phyloP scores from a whole-genome alignment of 2,329 filamentous ascomycete species.

The Dactylellina cionopaga region DNA sequence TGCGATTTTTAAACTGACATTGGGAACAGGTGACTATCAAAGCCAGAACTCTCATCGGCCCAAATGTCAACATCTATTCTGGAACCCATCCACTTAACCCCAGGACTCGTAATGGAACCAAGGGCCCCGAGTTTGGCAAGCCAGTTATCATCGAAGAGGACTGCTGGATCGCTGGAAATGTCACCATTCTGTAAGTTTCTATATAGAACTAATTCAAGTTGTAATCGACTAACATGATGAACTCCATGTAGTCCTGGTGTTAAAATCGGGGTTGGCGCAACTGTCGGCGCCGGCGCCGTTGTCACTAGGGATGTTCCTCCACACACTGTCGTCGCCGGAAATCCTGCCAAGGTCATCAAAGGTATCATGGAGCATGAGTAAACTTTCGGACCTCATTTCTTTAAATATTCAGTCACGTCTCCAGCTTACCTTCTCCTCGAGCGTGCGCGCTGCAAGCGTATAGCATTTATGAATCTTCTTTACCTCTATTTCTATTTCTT shows the following conservation, averaged over 20 bases:
- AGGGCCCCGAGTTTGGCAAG: constrained; percentile 75
- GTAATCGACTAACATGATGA: constrained; percentile 12
- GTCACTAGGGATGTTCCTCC: constrained; percentile 66
- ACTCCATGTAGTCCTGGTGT: constrained; percentile 62
- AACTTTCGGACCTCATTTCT: background rate
- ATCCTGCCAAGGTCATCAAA: constrained; percentile 62
- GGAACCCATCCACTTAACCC: constrained; percentile 77
- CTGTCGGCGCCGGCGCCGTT: constrained; percentile 67
- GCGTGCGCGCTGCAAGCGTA: constrained; percentile 6
- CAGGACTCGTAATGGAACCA: constrained; percentile 76
- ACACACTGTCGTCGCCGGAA: constrained; percentile 64
- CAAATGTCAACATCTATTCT: constrained; percentile 86
- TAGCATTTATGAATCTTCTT: constrained; percentile 9
- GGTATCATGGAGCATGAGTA: constrained; percentile 54
- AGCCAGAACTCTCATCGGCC: constrained; percentile 71
- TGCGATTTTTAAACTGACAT: constrained; percentile 20
- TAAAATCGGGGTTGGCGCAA: constrained; percentile 66
- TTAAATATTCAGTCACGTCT: background rate
- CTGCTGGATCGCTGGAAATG: constrained; percentile 72
- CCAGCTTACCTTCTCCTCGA: constrained; percentile 1
- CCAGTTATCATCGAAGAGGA: constrained; percentile 79
- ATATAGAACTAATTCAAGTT: background rate
- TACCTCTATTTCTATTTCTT: constrained; percentile 5
- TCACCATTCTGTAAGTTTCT: constrained; percentile 66
- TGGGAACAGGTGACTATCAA: constrained; percentile 57